Percentiles rank a stretch among this genome's conserved stretches.
phyloP scores from a whole-genome alignment of 1,284 basidiomycete genomes.

The Apiotrichum siamense region DNA sequence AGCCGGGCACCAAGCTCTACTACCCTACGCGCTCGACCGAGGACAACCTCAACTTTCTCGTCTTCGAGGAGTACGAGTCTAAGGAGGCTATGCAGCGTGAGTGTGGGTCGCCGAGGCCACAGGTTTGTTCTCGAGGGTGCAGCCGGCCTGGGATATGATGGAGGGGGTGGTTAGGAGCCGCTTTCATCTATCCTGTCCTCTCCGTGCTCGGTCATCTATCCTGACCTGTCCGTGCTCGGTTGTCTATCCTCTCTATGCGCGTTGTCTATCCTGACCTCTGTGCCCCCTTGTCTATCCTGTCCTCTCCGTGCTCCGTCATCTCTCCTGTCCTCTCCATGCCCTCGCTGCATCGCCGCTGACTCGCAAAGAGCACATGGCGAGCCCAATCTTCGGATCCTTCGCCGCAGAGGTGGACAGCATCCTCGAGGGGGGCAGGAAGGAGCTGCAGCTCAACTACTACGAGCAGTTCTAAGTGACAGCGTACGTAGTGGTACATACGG shows the following conservation, averaged over 20 bases:
- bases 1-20: conserved; percentile 11
- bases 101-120: not conserved
- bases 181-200: not conserved
- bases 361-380: conserved; percentile 9
- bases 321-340: too few relatives aligned
- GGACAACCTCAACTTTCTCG: conserved; percentile 11
- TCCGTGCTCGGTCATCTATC: not conserved
- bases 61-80: conserved; percentile 15
- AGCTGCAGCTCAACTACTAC: conserved; percentile 6
- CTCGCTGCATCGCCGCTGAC: not conserved
- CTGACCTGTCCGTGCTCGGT: too few relatives aligned
- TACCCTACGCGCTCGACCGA: conserved; percentile 2
- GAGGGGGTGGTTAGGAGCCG: too few relatives aligned
- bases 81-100: conserved; percentile 10
- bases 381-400: conserved; percentile 3
- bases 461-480: conserved; percentile 4
- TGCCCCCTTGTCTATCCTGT: not conserved
- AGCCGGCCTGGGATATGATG: too few relatives aligned
- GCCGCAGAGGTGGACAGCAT: conserved; percentile 1
- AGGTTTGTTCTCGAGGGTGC: not conserved
- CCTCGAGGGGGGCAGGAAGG: conserved; percentile 5
- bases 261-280: too few relatives aligned
- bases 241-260: too few relatives aligned
- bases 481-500: too few relatives aligned
- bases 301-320: too few relatives aligned